Conservation (phyloP, 306 rosid species). For the Arachis hypogaea region DNA sequence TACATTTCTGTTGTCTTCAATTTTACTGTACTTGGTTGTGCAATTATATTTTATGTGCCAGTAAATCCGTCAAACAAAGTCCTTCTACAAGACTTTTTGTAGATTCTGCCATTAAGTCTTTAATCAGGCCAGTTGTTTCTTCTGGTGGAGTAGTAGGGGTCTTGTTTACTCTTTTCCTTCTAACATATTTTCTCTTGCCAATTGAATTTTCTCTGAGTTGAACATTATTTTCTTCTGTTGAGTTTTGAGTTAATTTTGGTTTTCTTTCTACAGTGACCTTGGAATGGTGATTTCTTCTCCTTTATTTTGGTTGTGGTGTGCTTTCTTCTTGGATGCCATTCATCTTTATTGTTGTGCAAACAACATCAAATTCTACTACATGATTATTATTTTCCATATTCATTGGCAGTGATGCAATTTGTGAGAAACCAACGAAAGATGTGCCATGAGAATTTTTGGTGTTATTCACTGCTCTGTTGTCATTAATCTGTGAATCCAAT, state of each 20-base stretch:
- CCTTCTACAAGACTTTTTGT: slow-evolving; percentile 57
- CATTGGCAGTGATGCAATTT: slow-evolving; percentile 37
- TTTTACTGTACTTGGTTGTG: not conserved
- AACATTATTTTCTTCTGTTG: slow-evolving; percentile 49
- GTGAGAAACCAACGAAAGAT: slow-evolving; percentile 25
- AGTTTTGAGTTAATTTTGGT: slow-evolving; percentile 53
- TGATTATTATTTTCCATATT: not conserved
- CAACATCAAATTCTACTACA: slow-evolving; percentile 21
- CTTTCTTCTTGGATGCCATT: slow-evolving; percentile 40
- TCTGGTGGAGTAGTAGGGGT: not conserved
- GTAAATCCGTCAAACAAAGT: slow-evolving; percentile 51
- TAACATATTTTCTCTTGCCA: slow-evolving; percentile 65
- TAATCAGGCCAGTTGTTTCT: slow-evolving; percentile 38
- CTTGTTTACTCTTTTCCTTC: slow-evolving; percentile 49
- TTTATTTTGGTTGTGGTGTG: slow-evolving; percentile 61
- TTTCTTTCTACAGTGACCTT: slow-evolving; percentile 80
- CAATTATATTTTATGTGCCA: slow-evolving; percentile 33
- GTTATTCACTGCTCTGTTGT: not conserved
- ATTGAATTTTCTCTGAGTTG: slow-evolving; percentile 49
- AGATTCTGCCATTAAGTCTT: not conserved
- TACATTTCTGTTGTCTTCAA: slow-evolving; percentile 25
- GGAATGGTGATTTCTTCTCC: slow-evolving; percentile 78
- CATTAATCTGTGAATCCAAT: not conserved
- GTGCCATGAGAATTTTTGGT: slow-evolving; percentile 13
- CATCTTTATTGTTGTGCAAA: slow-evolving; percentile 47